These are phyloP conservation scores for Grosmannia serpens DNA, from an alignment of 2,329 filamentous ascomycete species.

Conservation along the genomic window DNA sequence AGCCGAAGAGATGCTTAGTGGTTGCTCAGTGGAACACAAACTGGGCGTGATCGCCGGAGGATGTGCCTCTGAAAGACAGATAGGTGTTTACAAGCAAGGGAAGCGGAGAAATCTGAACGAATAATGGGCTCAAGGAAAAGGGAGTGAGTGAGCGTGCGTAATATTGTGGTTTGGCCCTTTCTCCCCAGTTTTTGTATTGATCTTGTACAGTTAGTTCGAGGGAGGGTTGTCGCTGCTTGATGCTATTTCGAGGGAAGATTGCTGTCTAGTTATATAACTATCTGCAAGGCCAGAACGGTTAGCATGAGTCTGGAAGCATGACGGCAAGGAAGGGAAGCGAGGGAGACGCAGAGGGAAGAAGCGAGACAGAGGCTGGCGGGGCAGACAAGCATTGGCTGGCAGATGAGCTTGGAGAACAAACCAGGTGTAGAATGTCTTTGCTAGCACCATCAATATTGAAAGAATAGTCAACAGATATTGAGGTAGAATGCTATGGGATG, in stretches of 20 bases:
- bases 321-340: neutral
- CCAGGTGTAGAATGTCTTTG: slow-evolving; percentile 7
- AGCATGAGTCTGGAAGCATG: neutral
- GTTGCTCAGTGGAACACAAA: slow-evolving; percentile 8
- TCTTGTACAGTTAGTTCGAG: neutral
- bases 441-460: slow-evolving; percentile 13
- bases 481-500: slow-evolving; percentile 17
- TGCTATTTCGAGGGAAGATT: neutral
- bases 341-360: neutral
- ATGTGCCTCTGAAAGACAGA: too few species aligned
- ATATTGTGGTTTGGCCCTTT: too few species aligned
- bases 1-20: neutral
- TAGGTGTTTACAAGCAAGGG: neutral
- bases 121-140: neutral
- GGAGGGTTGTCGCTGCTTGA: neutral
- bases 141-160: neutral
- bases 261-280: neutral
- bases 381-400: neutral
- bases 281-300: neutral
- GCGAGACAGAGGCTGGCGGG: neutral
- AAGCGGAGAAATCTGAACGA: neutral
- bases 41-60: neutral
- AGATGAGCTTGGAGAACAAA: neutral
- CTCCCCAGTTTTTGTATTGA: neutral
- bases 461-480: slow-evolving; percentile 19